Evolutionary conservation across 2,329 filamentous ascomycete genomes (phyloP).

Genomic region (Nakataea oryzae): DNA sequence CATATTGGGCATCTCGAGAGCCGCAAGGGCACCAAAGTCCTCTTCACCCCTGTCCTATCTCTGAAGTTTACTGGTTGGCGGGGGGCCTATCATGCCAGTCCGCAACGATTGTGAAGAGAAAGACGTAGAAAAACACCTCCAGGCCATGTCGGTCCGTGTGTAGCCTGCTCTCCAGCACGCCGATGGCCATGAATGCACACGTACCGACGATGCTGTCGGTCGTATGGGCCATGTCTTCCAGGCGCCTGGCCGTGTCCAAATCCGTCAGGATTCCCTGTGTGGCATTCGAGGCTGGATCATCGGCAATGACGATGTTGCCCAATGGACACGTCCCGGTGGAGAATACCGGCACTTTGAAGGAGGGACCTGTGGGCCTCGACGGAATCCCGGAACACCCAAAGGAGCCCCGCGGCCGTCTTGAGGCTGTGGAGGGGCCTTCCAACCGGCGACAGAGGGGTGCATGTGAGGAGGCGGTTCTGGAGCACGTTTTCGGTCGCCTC

Average conservation of each 20-base stretch:
- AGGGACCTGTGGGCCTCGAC: constrained; percentile 25
- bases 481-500: background rate
- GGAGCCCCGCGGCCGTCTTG: constrained; percentile 17
- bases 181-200: constrained; percentile 2
- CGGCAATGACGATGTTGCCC: constrained; percentile 25
- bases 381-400: constrained; percentile 21
- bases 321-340: constrained; percentile 25
- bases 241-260: constrained; percentile 22
- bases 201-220: background rate
- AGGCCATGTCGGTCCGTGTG: constrained; percentile 18
- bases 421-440: constrained; percentile 18
- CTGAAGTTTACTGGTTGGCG: background rate
- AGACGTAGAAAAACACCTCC: constrained; percentile 7
- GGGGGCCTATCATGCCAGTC: background rate
- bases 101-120: background rate
- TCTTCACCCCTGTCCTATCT: background rate
- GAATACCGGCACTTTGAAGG: constrained; percentile 18
- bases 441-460: background rate
- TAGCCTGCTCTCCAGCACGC: background rate
- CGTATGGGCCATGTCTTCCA: constrained; percentile 13
- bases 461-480: background rate
- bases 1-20: background rate
- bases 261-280: constrained; percentile 21
- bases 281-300: no score
- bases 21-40: background rate